Evolutionary conservation across 2,329 filamentous ascomycete genomes (phyloP), one percentile per base, ranked within the genome.

Genomic region (Aspergillus transmontanensis): DNA sequence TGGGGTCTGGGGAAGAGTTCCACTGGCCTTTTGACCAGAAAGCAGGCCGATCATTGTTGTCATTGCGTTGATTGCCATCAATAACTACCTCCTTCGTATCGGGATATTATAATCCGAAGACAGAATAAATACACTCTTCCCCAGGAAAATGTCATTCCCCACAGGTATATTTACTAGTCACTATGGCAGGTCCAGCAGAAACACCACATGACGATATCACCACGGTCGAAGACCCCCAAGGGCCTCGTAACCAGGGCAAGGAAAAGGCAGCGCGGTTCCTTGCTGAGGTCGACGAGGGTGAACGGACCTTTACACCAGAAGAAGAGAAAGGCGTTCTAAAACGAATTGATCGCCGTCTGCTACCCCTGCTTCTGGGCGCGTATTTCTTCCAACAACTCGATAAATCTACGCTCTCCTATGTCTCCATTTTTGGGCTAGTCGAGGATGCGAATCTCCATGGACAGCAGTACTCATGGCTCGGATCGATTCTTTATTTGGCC

Each of bases 371-470:
- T 7, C 78, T 86, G 1, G 80, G 81, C 1, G 83, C 84, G 6
- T 88, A 88, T 73, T 87, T 86, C 73, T 83, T 87, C 66, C 85
- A 87, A 67, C 83, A 86, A 64, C 80, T 86, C 11, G 83, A 86
- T 72, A 86, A 86, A 41, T 63, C 62, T 4, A 63, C 59, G 5
- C 57, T 66, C 6, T 65, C 62, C 1, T 72, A 72, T 48, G 68
- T 70, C 9, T 72, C 70, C 1, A 72, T 72, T 32, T 72, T 72
- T 16, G 83, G 83, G 3, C 73, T 86, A 39, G 75, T 78, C 26
- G 74, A 80, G 39, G 82, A 84, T 63, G 81, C 83, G 0, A 68
- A 82, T 36, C 77, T 85, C 9, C 73, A 78, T n/a, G 82, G 79
- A 21, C 72, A 79, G 36, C 76, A 86, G 60, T 79, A 83, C 72